These are phyloP conservation scores for Hemisphaericaspora subhashii DNA, from an alignment of 1,139 yeast genomes.

Conservation along the genomic window DNA sequence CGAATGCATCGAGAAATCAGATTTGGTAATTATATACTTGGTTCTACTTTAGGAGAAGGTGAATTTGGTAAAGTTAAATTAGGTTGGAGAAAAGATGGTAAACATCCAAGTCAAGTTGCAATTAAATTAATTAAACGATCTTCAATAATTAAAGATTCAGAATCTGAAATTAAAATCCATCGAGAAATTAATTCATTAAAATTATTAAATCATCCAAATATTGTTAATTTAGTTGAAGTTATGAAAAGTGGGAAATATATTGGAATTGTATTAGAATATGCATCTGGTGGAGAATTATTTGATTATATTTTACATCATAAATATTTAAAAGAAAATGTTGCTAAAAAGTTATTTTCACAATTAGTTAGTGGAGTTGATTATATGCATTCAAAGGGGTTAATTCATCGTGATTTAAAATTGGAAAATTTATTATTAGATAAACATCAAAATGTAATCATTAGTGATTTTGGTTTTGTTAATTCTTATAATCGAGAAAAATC, in stretches of 20 bases:
- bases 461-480: conserved; percentile 92
- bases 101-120: conserved; percentile 83
- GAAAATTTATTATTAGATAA: conserved; percentile 74
- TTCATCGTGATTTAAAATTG: conserved; percentile 77
- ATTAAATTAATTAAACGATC: conserved; percentile 89
- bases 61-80: conserved; percentile 96
- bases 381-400: conserved; percentile 79
- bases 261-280: conserved; percentile 94
- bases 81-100: conserved; percentile 91
- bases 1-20: conserved; percentile 57
- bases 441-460: conserved; percentile 74
- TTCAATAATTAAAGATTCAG: conserved; percentile 78
- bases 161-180: conserved; percentile 83
- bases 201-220: conserved; percentile 86
- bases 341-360: conserved; percentile 89
- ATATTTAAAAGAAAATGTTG: conserved; percentile 79
- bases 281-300: conserved; percentile 95
- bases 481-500: conserved; percentile 64
- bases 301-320: conserved; percentile 88
- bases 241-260: conserved; percentile 92
- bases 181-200: conserved; percentile 91
- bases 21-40: conserved; percentile 85
- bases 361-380: conserved; percentile 91
- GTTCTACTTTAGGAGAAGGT: conserved; percentile 96
- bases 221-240: conserved; percentile 87